Evolutionary conservation across 2,329 filamentous ascomycete species (phyloP), one percentile per base, ranked within the genome.

Genomic region (Penicillium sp.): DNA sequence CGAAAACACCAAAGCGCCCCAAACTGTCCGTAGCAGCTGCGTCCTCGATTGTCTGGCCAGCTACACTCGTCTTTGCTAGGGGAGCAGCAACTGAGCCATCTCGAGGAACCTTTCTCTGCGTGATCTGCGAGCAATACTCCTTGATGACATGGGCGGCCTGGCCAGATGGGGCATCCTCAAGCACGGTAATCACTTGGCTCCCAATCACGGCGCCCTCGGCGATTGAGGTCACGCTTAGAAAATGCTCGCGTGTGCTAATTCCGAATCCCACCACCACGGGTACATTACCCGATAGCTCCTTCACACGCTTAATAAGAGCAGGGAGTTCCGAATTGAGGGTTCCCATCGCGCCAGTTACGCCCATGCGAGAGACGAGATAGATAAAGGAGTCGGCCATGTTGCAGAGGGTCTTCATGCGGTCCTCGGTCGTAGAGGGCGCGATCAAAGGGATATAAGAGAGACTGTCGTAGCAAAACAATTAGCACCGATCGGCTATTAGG

Each of bases 301-400:
- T 91, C 24, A 97, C 91, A 29, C 88, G 82, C 49, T 82, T 79
- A 46, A 96, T 76, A 25, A 96, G 80, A 41, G 85, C 82, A 4
- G 89, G 88, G 27, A 97, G 81, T 45, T 84, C 83, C 28, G 82
- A 78, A 68, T 87, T 93, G 59, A 97, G 75, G n/a, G 83, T 83
- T 27, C 89, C 89, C 0, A 83, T 83, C 7, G 89, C 90, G 57
- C 92, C 92, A 3, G 91, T 97, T 41, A 96, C 90, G 53, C 92
- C 93, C 86, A 95, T 92, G 56, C 90, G 81, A 23, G 91, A 96
- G 44, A 96, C 90, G 52, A 97, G 88, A 68, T 97, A 97, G 73
- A 97, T 93, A 75, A 96, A 97, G 1, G 91, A 95, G 72, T 96
- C 90, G 62, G 92, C 91, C 53, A 96, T 89, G 65, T 87, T 82